Conservation (phyloP, 306 rosid genomes). For the Rosa multiflora region DNA sequence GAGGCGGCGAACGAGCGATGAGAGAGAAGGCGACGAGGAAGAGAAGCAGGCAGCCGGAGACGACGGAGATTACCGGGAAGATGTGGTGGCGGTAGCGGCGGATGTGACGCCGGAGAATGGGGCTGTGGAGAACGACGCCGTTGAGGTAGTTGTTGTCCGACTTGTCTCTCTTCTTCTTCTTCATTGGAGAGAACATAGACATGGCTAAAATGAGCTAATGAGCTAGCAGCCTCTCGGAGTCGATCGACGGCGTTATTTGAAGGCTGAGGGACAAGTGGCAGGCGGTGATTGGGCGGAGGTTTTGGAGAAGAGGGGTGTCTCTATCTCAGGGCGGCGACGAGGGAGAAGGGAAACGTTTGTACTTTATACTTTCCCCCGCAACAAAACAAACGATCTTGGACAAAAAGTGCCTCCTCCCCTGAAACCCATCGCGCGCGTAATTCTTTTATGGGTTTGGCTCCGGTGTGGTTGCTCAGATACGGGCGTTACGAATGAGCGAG, state of each 20-base stretch:
- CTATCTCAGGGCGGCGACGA: neutral
- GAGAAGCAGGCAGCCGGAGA: conserved; percentile 53
- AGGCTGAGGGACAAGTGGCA: neutral
- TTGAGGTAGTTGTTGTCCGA: neutral
- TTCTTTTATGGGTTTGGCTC: neutral
- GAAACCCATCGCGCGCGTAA: conserved; percentile 26
- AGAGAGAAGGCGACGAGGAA: conserved; percentile 47
- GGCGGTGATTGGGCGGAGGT: neutral
- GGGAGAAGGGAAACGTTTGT: no score
- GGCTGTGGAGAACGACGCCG: conserved; percentile 22
- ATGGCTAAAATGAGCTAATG: neutral
- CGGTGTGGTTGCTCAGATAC: conserved; percentile 14
- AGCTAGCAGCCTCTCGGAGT: neutral
- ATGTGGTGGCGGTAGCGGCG: conserved; percentile 30
- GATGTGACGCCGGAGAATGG: conserved; percentile 28
- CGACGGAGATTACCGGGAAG: conserved; percentile 51
- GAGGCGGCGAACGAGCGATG: conserved; percentile 37
- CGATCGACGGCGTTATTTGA: neutral
- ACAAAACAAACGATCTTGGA: conserved; percentile 4
- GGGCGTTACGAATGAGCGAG: neutral
- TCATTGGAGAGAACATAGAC: conserved; percentile 15
- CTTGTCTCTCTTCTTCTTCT: conserved; percentile 34
- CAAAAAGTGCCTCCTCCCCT: neutral
- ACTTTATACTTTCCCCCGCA: conserved; percentile 16
- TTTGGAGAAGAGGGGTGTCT: neutral